phyloP scores from a whole-genome alignment of 1,139 yeast species.

The Yamadazyma pseudoaaseri region DNA sequence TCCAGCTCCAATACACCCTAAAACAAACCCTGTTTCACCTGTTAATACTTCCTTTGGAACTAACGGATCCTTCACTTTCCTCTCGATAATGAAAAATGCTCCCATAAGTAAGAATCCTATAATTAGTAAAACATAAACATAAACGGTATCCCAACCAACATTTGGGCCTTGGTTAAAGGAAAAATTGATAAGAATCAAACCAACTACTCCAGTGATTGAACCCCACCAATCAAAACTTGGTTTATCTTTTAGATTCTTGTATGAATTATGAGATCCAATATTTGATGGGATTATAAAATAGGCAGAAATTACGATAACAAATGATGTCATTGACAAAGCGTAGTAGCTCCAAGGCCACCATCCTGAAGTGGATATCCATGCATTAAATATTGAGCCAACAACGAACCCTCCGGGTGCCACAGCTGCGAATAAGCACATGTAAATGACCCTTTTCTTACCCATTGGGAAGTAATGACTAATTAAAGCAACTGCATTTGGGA shows the following conservation, averaged over 20 bases:
- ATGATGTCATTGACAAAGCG: slow-evolving; percentile 39
- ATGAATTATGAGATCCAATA: slow-evolving; percentile 20
- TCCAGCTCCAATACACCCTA: slow-evolving; percentile 52
- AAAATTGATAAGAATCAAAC: slow-evolving; percentile 51
- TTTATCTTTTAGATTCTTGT: slow-evolving; percentile 9
- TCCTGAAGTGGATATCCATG: slow-evolving; percentile 38
- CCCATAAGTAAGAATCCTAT: slow-evolving; percentile 41
- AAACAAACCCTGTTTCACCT: slow-evolving; percentile 43
- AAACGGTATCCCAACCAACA: slow-evolving; percentile 53
- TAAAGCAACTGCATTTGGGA: slow-evolving; percentile 59
- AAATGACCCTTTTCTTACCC: slow-evolving; percentile 38
- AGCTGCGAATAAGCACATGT: slow-evolving; percentile 53
- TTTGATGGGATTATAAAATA: slow-evolving; percentile 43
- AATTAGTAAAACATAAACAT: slow-evolving; percentile 50
- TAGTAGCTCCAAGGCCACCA: slow-evolving; percentile 65
- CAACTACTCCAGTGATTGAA: slow-evolving; percentile 33
- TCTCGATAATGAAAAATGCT: slow-evolving; percentile 36
- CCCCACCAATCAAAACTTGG: slow-evolving; percentile 44
- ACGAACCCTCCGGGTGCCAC: slow-evolving; percentile 60
- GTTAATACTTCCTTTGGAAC: slow-evolving; percentile 43
- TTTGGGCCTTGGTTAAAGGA: slow-evolving; percentile 66
- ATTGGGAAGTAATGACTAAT: slow-evolving; percentile 51
- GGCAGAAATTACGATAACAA: slow-evolving; percentile 27
- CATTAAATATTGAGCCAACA: slow-evolving; percentile 48
- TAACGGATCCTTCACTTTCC: slow-evolving; percentile 39